Evolutionary conservation across 352 stramenopile genomes (phyloP), one percentile per base, ranked within the genome.

Genomic region (Globisporangium perplexum): DNA sequence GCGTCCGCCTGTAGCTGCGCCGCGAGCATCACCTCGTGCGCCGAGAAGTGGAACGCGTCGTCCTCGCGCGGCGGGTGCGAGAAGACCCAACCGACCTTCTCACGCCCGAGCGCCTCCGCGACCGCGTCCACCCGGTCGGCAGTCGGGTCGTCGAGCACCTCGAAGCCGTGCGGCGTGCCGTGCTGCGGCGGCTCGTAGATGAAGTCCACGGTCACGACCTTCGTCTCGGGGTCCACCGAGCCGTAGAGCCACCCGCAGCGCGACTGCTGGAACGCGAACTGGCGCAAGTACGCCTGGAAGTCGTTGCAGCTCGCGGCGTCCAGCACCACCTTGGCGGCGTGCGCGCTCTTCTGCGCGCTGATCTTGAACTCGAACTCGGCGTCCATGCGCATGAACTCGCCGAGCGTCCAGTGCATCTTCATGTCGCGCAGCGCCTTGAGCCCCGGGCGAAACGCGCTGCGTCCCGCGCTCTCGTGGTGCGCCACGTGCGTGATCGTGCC

Each of bases 331-430:
- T 88, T 88, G 39, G 56, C 47, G 46, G 88, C 83, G 23, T 96
- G 83, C 20, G 86, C 76, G 33, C 77, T 72, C 65, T 98, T 96
- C 67, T 98, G 93, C 43, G 88, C 77, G 59, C 95, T 93, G 53
- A 99, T 93, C 73, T 98, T 98, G 77, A 98, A 99, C 55, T 97
- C 92, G 66, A 98, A 99, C 62, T 98, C 82, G 31, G 93, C 82
- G 68, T 99, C 96, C 90, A 99, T 97, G 50, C 87, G 91, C 61
- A 96, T 95, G 71, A 99, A 99, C 74, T 99, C 96, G 47, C 82
- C 80, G 11, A 99, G 69, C 35, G 96, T 98, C 96, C 96, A 99
- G 60, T 97, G 77, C 95, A 98, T 99, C 76, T 99, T 99, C 85
- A 99, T 99, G 66, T 98, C 93, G 2, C 96, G 77, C 46, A 99